Percentiles rank a stretch among this genome's conserved stretches.
phyloP scores from a whole-genome alignment of 441 rosid species.

The Populus hybrid region DNA sequence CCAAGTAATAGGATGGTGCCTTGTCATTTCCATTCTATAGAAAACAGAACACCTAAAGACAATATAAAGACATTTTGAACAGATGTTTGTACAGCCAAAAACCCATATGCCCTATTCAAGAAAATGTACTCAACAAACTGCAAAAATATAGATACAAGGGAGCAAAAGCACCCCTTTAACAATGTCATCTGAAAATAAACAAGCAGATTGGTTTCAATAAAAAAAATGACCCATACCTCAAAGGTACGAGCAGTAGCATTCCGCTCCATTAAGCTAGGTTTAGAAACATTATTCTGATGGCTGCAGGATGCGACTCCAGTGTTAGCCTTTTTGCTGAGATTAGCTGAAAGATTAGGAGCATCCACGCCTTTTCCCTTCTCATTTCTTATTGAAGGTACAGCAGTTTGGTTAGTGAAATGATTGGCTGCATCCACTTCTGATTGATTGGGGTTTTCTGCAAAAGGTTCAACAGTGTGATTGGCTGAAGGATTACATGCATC shows the following conservation, averaged over 20 bases:
- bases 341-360: not conserved
- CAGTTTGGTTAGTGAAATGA: not conserved
- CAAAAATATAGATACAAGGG: not conserved
- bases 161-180: not conserved
- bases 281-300: slow-evolving; percentile 25
- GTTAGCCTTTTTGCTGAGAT: slow-evolving; percentile 18
- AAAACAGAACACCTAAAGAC: not conserved
- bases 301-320: slow-evolving; percentile 15
- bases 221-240: slow-evolving; percentile 36
- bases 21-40: not conserved
- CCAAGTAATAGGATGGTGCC: not conserved
- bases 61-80: not conserved
- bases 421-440: not conserved
- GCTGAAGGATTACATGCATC: slow-evolving; percentile 12
- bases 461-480: not conserved
- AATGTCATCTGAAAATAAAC: not conserved
- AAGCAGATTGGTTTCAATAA: not conserved
- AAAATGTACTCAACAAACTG: not conserved
- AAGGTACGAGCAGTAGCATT: slow-evolving; percentile 40
- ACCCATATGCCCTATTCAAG: not conserved
- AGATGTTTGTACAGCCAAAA: not conserved
- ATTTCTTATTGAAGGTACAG: not conserved
- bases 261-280: slow-evolving; percentile 46
- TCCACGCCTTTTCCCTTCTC: not conserved
- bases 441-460: not conserved